Percentiles rank a stretch among this genome's conserved stretches.
Evolutionary conservation across 148 eudicot species (phyloP).

Genomic region (Chenopodium quinoa): DNA sequence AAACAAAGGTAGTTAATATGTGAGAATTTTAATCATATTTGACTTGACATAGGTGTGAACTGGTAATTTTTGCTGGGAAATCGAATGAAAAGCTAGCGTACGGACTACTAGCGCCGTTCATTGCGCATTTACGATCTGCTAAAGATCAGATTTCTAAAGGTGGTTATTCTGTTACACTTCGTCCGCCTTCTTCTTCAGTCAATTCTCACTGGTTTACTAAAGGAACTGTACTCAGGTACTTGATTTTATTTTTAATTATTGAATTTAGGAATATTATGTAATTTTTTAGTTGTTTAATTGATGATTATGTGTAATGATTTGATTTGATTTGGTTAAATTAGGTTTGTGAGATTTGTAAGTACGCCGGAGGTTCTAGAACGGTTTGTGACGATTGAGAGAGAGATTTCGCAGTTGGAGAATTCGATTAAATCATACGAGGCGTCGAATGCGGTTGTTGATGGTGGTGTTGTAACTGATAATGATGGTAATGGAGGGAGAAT

Average conservation of each 20-base stretch:
- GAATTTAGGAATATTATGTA: too few species aligned
- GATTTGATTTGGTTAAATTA: constrained; percentile 23
- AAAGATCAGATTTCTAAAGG: constrained; percentile 83
- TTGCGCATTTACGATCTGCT: constrained; percentile 54
- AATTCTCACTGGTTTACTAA: constrained; percentile 73
- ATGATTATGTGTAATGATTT: constrained; percentile 1
- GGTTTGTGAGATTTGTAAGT: constrained; percentile 82
- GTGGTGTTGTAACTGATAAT: constrained; percentile 16
- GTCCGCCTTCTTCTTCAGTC: constrained; percentile 35
- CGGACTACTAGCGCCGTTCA: constrained; percentile 69
- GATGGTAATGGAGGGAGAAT: constrained; percentile 31
- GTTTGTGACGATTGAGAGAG: constrained; percentile 67
- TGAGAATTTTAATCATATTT: neutral
- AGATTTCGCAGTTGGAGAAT: constrained; percentile 64
- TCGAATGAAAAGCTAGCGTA: constrained; percentile 70
- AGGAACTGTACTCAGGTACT: constrained; percentile 64
- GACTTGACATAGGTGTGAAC: constrained; percentile 51
- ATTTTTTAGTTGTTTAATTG: neutral
- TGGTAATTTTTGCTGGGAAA: constrained; percentile 64
- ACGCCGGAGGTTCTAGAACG: constrained; percentile 85
- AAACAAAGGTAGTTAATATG: too few species aligned
- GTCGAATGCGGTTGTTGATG: constrained; percentile 31
- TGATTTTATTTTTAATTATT: neutral
- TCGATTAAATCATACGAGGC: constrained; percentile 56
- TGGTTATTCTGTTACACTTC: constrained; percentile 73